Conservation (phyloP, 306 rosid species). For the Cajanus cajan region DNA sequence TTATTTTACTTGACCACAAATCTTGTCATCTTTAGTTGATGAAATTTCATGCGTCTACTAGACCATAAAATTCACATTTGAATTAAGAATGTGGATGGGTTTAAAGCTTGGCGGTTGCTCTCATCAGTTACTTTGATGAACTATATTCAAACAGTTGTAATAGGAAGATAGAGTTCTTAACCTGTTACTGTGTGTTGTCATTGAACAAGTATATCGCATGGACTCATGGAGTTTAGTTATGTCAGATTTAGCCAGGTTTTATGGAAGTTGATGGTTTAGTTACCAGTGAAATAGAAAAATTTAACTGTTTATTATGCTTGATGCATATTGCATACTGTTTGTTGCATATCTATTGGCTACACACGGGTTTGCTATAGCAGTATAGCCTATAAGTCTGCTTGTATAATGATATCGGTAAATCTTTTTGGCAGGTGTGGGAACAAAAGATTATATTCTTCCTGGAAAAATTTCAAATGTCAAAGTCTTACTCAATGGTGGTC, state of each 20-base stretch:
- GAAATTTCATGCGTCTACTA: neutral
- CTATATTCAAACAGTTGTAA: neutral
- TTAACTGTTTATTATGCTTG: neutral
- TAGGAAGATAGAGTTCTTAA: neutral
- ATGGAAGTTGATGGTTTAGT: conserved; percentile 7
- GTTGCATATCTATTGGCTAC: neutral
- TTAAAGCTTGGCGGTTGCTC: neutral
- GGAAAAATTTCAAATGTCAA: conserved; percentile 78
- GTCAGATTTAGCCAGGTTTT: conserved; percentile 12
- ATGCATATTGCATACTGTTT: neutral
- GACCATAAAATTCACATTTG: neutral
- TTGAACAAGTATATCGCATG: neutral
- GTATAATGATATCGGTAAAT: conserved; percentile 1
- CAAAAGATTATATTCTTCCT: conserved; percentile 63
- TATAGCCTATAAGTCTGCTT: neutral
- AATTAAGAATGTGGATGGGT: neutral
- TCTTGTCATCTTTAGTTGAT: neutral
- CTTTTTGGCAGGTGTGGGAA: conserved; percentile 56
- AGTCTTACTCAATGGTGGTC: conserved; percentile 93
- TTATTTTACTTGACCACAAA: neutral
- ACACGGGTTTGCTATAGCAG: neutral
- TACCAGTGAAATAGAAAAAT: conserved; percentile 16
- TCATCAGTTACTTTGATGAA: neutral
- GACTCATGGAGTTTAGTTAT: neutral
- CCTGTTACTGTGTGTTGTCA: conserved; percentile 2